Evolutionary conservation across 2,329 filamentous ascomycete species (phyloP), one percentile per base, ranked within the genome.

Genomic region (Hymenoscyphus occultus): DNA sequence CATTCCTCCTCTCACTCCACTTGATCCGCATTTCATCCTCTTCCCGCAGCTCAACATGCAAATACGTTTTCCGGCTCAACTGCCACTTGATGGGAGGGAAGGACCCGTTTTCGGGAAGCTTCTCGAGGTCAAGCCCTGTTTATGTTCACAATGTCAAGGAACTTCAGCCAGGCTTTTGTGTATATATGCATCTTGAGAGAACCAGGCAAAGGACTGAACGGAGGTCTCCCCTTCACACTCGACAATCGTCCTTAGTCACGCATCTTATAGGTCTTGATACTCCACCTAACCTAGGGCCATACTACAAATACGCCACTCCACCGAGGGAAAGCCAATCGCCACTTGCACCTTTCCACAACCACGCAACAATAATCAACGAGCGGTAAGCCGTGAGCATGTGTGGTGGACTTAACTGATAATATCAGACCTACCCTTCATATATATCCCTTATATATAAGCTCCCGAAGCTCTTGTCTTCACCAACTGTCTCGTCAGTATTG

Each of bases 311-410:
- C 45, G 45, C 19, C 45, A 32, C 54, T 31, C 12, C 22, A 16
- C 1, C 5, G 5, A 2, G 13, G 14, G 16, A 12, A 61, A 56
- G 59, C 64, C 67, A 68, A 67, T 68, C 58, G 61, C 65, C 57
- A 59, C 61, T 66, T 62, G 64, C 68, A 65, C 61, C 62, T 62
- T 56, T 66, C 35, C 40, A 28, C 42, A 69, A 59, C 56, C 68
- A 68, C 39, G 60, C 39, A 54, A 59, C n/a, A 19, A 51, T 51
- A 51, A 51, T 19, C 22, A 19, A 12, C 19, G 6, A 22, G 45
- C 19, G 42, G 42, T 45, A 45, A 22, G 19, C n/a, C 19, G 45
- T 51, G 45, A 28, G 45, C 45, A 4, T 51, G 45, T 39, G 39
- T 35, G 13, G 10, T 58, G 31, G 56, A n/a, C 13, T 31, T 31